phyloP scores from a whole-genome alignment of 768 basidiomycete genomes.

The Omphalotus guepiniiformis region DNA sequence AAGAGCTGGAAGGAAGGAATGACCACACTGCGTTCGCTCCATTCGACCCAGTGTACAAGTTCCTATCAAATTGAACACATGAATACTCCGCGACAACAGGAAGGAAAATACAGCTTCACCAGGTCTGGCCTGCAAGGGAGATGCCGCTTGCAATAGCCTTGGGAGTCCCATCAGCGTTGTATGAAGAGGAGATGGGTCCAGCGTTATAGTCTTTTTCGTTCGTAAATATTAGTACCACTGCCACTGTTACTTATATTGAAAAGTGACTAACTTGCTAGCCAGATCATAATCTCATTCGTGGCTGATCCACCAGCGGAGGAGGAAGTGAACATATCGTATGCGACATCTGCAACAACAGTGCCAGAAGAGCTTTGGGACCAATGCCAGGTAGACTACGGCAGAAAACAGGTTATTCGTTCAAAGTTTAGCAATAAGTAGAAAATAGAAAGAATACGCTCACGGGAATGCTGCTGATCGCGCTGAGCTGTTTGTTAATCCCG shows the following conservation, averaged over 20 bases:
- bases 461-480: constrained; percentile 49
- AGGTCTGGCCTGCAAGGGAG: constrained; percentile 44
- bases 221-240: no score
- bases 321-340: constrained; percentile 65
- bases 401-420: not conserved
- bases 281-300: constrained; percentile 57
- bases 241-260: no score
- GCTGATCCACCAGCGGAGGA: constrained; percentile 41
- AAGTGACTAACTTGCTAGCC: no score
- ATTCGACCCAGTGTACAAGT: constrained; percentile 5
- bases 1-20: constrained; percentile 5
- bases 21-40: constrained; percentile 1
- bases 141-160: constrained; percentile 42
- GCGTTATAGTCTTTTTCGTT: constrained; percentile 52
- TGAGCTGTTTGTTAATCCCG: constrained; percentile 50
- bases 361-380: constrained; percentile 47
- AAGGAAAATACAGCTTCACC: constrained; percentile 27
- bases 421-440: not conserved
- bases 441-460: constrained; percentile 31
- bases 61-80: constrained; percentile 1
- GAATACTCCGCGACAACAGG: not conserved
- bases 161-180: constrained; percentile 42
- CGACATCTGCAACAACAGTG: constrained; percentile 47
- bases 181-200: constrained; percentile 50
- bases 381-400: constrained; percentile 44